Percentiles rank a stretch among this genome's conserved stretches.
Conservation (phyloP, 805 yeast genomes). For the Debaryomyces prosopidis region DNA sequence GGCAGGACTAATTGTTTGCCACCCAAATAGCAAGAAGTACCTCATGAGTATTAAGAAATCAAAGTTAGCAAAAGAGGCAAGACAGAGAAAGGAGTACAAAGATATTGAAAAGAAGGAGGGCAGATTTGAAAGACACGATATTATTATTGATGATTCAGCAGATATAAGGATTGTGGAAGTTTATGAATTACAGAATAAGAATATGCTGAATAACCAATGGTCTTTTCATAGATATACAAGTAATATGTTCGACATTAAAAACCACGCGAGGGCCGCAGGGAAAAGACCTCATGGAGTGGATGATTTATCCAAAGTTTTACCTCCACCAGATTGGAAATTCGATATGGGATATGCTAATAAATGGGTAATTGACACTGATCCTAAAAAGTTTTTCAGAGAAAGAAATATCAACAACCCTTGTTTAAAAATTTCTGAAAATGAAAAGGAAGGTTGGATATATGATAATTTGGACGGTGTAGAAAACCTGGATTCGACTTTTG, state of each 20-base stretch:
- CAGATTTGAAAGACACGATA: conserved; percentile 42
- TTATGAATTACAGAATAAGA: conserved; percentile 71
- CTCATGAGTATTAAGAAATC: conserved; percentile 18
- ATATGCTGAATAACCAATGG: conserved; percentile 63
- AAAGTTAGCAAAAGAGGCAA: conserved; percentile 6
- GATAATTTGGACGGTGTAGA: conserved; percentile 25
- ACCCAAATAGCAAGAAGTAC: conserved; percentile 53
- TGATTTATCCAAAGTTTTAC: conserved; percentile 52
- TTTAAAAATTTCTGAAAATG: conserved; percentile 24
- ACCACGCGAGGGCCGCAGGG: conserved; percentile 38
- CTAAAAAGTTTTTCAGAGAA: conserved; percentile 51
- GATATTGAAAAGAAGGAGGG: conserved; percentile 10
- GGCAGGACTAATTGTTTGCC: conserved; percentile 51
- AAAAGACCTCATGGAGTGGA: conserved; percentile 67
- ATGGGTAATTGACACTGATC: conserved; percentile 67
- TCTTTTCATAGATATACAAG: conserved; percentile 57
- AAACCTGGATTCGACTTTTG: conserved; percentile 35
- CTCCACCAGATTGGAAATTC: conserved; percentile 78
- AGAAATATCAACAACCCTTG: conserved; percentile 33
- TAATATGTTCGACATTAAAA: conserved; percentile 52
- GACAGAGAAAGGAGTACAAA: conserved; percentile 5
- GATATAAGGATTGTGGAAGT: conserved; percentile 66
- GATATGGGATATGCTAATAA: conserved; percentile 48
- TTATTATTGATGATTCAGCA: conserved; percentile 71
- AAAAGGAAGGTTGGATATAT: conserved; percentile 53